Evolutionary conservation across 371 early-diverging fungal species (phyloP).

Genomic region (Dichotomocladium elegans): DNA sequence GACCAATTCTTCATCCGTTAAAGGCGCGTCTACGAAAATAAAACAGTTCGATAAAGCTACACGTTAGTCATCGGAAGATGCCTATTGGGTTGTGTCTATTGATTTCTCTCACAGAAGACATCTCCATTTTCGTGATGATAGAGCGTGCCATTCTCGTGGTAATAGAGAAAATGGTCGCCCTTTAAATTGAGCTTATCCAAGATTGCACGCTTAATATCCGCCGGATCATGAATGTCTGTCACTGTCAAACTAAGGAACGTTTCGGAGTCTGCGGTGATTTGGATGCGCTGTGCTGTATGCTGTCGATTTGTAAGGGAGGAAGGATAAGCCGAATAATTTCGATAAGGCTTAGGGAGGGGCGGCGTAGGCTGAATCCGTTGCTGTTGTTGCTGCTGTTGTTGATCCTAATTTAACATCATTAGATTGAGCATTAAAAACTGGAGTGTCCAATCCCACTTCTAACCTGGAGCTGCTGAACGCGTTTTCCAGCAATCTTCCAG

Average conservation of each 20-base stretch:
- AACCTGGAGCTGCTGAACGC: constrained; percentile 16
- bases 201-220: constrained; percentile 31
- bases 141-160: constrained; percentile 35
- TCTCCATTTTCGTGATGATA: constrained; percentile 29
- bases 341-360: background rate
- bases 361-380: background rate
- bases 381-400: constrained; percentile 1
- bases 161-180: constrained; percentile 29
- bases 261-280: constrained; percentile 37
- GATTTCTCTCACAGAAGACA: constrained; percentile 3
- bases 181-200: constrained; percentile 35
- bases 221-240: constrained; percentile 36
- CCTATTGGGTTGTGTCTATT: no score
- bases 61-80: no score
- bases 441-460: no score
- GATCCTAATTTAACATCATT: background rate
- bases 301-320: background rate
- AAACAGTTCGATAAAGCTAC: no score
- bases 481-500: constrained; percentile 19
- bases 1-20: constrained; percentile 32
- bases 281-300: constrained; percentile 14
- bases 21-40: constrained; percentile 35
- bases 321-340: constrained; percentile 1
- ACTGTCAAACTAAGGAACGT: constrained; percentile 40
- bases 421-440: no score